phyloP scores from a whole-genome alignment of 179 eudicot genomes.

The Corrigiola litoralis region DNA sequence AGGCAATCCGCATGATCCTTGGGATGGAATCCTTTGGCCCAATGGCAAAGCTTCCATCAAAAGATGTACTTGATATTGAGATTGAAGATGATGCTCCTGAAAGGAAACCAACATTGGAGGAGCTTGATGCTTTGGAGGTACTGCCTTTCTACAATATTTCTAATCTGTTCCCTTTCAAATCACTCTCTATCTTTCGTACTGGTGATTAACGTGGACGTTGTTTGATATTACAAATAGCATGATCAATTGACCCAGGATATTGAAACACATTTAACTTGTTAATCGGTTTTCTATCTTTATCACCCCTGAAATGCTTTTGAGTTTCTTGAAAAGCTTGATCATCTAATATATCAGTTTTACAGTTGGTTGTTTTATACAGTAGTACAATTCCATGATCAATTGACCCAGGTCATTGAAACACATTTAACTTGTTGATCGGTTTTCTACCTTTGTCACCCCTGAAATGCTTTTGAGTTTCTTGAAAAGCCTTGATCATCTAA shows the following conservation, averaged over 20 bases:
- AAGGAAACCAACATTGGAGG: constrained; percentile 88
- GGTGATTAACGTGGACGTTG: background rate
- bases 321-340: background rate
- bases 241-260: background rate
- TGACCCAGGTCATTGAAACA: too few relatives aligned
- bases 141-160: too few relatives aligned
- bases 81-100: constrained; percentile 83
- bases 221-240: background rate
- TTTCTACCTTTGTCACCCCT: background rate
- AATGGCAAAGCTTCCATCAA: constrained; percentile 32
- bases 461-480: background rate
- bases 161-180: constrained; percentile 3
- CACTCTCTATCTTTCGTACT: background rate
- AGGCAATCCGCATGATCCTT: constrained; percentile 88
- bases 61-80: constrained; percentile 51
- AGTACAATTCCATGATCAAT: too few relatives aligned
- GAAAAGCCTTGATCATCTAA: background rate
- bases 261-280: background rate
- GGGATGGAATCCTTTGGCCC: constrained; percentile 51
- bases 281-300: background rate
- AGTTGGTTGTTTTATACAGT: too few relatives aligned
- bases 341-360: background rate
- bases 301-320: background rate
- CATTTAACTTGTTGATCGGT: background rate
- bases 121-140: constrained; percentile 99